Base-by-base conservation (phyloP, 768 basidiomycete species). In the Pulveroboletus ravenelii region DNA sequence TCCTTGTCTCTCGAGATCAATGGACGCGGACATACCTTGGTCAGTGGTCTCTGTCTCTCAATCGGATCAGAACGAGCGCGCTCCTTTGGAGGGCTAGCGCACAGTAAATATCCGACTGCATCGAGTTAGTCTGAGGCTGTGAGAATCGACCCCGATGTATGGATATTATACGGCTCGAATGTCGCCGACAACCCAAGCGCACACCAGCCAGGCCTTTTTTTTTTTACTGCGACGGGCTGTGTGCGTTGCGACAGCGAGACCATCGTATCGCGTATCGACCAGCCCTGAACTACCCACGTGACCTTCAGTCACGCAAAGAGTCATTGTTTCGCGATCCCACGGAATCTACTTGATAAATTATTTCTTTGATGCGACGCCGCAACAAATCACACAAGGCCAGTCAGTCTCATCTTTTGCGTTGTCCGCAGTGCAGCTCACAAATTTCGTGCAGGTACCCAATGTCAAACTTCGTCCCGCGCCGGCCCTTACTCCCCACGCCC, bases 381-480 rank as follows among this genome's bases (percentile, higher is more conserved):
- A 87, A 87, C 69, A 85, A 84, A 62, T 86, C 84, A 6, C 74
- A 74, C 69, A 87, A 85, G 72, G 85, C 32, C 10, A 32, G 32
- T 79, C 52, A 3, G 56, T 51, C 36, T 2, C 29, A 3, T 45
- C 20, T 27, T 17, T 15, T 12, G 8, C 35, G 25, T 10, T 0
- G 4, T 25, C 36, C 9, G 15, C 17, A 20, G 6, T 23, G 6
- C 20, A 13, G 18, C 10, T 39, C 15, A 52, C 37, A 10, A 36
- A 10, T 15, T n/a, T 41, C 47, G 5, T 20, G 25, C 52, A 90
- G 88, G 87, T 91, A 14, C 88, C 89, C 3, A 86, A 85, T 72
- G 89, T 90, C 54, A 89, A 85, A 55, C 78, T 91, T 53, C 81
- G 89, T 17, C 88, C 88, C 3, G 81, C 80, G 12, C 75, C 74